phyloP scores from a whole-genome alignment of 2,329 filamentous ascomycete species.

The Neonectria punicea region DNA sequence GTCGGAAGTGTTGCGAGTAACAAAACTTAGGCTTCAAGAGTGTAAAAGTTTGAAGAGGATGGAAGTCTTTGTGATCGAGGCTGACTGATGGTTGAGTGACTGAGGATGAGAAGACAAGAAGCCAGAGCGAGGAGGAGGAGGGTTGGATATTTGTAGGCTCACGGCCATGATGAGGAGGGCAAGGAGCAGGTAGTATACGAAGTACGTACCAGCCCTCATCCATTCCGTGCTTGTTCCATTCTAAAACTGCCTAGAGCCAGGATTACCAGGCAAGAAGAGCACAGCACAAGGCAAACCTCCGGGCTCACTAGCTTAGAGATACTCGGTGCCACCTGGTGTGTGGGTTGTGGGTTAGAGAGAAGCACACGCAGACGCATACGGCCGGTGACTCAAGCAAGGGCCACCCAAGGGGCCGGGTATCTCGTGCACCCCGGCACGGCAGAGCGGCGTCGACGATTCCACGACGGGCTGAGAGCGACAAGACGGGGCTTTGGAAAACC shows the following conservation, averaged over 20 bases:
- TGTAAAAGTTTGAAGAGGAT: not conserved
- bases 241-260: conserved; percentile 34
- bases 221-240: not conserved
- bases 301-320: conserved; percentile 6
- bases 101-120: conserved; percentile 9
- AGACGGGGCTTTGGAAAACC: conserved; percentile 34
- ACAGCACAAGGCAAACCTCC: conserved; percentile 33
- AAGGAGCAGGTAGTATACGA: not conserved
- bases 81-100: not conserved
- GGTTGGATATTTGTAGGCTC: conserved; percentile 13
- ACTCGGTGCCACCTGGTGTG: not conserved
- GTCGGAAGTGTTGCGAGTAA: conserved; percentile 14
- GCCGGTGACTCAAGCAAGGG: conserved; percentile 37
- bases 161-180: conserved; percentile 2
- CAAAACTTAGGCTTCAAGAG: conserved; percentile 4
- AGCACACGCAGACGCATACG: not conserved
- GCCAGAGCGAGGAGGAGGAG: not conserved
- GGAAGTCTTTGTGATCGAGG: not conserved
- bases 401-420: conserved; percentile 31
- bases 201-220: conserved; percentile 15
- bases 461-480: conserved; percentile 25
- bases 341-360: not conserved
- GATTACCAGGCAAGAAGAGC: conserved; percentile 29
- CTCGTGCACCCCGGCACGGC: conserved; percentile 30
- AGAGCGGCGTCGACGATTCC: conserved; percentile 20